Evolutionary conservation across 306 rosid genomes (phyloP).

Genomic region (Dalbergia cochinchinensis): DNA sequence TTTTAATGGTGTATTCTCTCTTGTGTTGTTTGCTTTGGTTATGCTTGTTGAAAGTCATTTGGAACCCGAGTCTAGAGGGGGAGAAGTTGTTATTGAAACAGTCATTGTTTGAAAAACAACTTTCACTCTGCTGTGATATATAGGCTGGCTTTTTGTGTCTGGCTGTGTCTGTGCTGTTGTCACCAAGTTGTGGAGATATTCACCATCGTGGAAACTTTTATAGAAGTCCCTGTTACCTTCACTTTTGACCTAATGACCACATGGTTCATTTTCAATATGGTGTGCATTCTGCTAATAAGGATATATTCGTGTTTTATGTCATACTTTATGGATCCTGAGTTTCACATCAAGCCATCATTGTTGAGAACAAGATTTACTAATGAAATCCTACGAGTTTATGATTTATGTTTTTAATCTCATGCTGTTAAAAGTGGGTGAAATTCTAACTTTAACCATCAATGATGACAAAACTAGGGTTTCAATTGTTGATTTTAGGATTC

Average conservation of each 20-base stretch:
- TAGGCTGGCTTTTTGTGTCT: background rate
- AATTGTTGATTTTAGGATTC: conserved; percentile 19
- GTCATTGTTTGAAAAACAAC: background rate
- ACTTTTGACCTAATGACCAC: background rate
- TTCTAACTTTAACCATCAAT: background rate
- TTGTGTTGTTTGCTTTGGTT: conserved; percentile 10
- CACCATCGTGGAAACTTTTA: background rate
- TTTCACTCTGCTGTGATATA: background rate
- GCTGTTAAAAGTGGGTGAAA: conserved; percentile 24
- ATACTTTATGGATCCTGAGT: background rate
- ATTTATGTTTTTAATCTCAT: conserved; percentile 26
- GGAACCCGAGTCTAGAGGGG: background rate
- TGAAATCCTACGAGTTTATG: conserved; percentile 34
- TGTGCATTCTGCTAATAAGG: background rate
- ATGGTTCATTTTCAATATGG: conserved; percentile 1
- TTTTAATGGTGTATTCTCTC: background rate
- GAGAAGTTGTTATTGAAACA: background rate
- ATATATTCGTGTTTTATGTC: conserved; percentile 22
- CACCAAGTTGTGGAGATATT: background rate
- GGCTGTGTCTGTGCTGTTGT: background rate
- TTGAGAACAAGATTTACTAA: conserved; percentile 27
- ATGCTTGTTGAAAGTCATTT: background rate
- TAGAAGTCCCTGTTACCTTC: background rate
- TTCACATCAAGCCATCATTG: conserved; percentile 13
- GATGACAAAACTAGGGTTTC: background rate